Conservation (phyloP, 2,329 filamentous ascomycete species). For the Didymella glomerata region DNA sequence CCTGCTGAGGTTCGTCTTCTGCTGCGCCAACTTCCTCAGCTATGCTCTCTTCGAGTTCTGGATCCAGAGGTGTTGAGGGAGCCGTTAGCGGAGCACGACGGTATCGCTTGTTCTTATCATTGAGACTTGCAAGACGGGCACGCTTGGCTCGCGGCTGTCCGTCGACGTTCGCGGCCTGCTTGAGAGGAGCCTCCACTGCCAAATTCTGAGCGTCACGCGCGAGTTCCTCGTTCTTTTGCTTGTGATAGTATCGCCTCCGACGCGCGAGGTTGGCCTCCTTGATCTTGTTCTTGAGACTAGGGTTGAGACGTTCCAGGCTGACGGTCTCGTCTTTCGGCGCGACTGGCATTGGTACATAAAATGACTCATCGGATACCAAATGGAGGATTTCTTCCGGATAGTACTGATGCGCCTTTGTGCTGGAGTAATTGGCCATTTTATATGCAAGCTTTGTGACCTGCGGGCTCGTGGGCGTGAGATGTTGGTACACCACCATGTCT, state of each 20-base stretch:
- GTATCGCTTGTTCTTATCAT: slow-evolving; percentile 34
- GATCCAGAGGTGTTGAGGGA: slow-evolving; percentile 9
- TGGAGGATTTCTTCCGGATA: slow-evolving; percentile 45
- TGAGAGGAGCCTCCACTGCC: slow-evolving; percentile 29
- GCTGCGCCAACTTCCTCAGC: slow-evolving; percentile 6
- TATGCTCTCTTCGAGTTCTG: slow-evolving; percentile 22
- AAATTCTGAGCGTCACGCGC: slow-evolving; percentile 34
- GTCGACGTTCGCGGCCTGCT: slow-evolving; percentile 10
- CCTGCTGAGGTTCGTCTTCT: slow-evolving; percentile 1
- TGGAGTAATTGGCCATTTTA: slow-evolving; percentile 58
- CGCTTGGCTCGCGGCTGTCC: slow-evolving; percentile 27
- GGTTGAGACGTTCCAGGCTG: slow-evolving; percentile 33
- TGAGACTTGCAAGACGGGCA: slow-evolving; percentile 39
- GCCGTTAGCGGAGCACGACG: slow-evolving; percentile 26
- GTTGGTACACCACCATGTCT: slow-evolving; percentile 58
- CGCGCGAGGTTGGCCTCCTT: slow-evolving; percentile 28
- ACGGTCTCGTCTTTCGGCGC: slow-evolving; percentile 44
- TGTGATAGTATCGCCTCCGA: slow-evolving; percentile 24
- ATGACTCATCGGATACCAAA: slow-evolving; percentile 34
- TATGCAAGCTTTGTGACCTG: slow-evolving; percentile 59
- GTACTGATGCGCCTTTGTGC: slow-evolving; percentile 41
- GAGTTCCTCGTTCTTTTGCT: slow-evolving; percentile 30
- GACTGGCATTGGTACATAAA: slow-evolving; percentile 27
- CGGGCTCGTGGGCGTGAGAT: slow-evolving; percentile 56
- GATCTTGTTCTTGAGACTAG: slow-evolving; percentile 33